Evolutionary conservation across 202 grass and related monocot genomes (phyloP).

Genomic region (Setaria italica): DNA sequence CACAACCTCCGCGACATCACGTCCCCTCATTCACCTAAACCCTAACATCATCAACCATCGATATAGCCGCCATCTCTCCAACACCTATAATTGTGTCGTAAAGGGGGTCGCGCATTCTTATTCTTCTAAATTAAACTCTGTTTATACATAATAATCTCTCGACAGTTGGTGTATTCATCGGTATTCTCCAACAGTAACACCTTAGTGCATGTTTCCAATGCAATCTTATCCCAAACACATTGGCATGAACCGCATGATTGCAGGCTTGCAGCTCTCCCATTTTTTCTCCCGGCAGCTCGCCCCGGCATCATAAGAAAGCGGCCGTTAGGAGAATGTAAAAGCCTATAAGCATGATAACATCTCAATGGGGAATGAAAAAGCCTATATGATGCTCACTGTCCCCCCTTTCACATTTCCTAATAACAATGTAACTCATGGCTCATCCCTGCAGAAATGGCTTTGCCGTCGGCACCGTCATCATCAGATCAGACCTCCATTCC

Average conservation of each 20-base stretch:
- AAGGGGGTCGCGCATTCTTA: background rate
- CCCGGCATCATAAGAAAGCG: constrained; percentile 24
- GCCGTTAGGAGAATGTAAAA: constrained; percentile 43
- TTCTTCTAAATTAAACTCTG: background rate
- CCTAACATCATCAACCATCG: background rate
- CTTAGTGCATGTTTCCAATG: background rate
- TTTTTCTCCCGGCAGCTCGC: constrained; percentile 1
- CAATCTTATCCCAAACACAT: constrained; percentile 12
- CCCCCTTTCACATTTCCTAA: background rate
- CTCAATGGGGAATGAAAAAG: background rate
- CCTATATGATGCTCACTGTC: constrained; percentile 38
- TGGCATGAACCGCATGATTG: constrained; percentile 37
- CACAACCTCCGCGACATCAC: background rate
- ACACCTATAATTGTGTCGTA: background rate
- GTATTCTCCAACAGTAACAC: background rate
- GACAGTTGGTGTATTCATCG: background rate
- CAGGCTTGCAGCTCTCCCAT: constrained; percentile 20
- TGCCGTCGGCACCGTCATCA: constrained; percentile 28
- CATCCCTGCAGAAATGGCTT: constrained; percentile 37
- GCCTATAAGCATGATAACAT: constrained; percentile 43
- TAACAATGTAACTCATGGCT: constrained; percentile 17
- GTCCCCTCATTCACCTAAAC: background rate
- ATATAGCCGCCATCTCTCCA: background rate
- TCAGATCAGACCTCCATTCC: background rate
- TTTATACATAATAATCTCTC: background rate